Conservation (phyloP, 306 rosid species). For the Sechiopsis laciniata region DNA sequence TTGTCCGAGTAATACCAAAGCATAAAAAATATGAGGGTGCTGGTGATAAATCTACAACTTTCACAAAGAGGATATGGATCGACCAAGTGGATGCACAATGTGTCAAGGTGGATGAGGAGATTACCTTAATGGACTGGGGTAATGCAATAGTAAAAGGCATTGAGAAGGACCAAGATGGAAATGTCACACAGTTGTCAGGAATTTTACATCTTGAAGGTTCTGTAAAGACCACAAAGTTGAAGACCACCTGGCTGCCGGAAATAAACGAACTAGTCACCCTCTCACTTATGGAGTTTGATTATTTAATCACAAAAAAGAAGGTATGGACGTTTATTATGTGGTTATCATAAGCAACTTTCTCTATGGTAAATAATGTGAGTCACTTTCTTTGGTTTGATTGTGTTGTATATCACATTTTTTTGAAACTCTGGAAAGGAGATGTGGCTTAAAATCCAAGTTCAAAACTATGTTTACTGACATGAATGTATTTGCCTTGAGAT, state of each 20-base stretch:
- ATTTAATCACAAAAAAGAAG: slow-evolving; percentile 88
- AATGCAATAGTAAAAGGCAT: slow-evolving; percentile 70
- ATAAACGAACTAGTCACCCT: slow-evolving; percentile 61
- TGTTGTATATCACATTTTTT: neutral
- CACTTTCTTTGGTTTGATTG: slow-evolving; percentile 13
- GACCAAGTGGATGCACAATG: slow-evolving; percentile 66
- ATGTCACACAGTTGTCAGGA: slow-evolving; percentile 52
- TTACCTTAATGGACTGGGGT: slow-evolving; percentile 93
- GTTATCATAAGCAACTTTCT: slow-evolving; percentile 5
- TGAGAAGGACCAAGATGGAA: slow-evolving; percentile 63
- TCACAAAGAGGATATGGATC: slow-evolving; percentile 58
- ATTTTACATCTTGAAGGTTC: slow-evolving; percentile 89
- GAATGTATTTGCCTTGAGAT: neutral
- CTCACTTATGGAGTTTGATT: slow-evolving; percentile 71
- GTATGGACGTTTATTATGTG: slow-evolving; percentile 35
- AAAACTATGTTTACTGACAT: slow-evolving; percentile 1
- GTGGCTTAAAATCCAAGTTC: slow-evolving; percentile 6
- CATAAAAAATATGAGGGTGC: slow-evolving; percentile 88
- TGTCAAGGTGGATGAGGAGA: slow-evolving; percentile 64
- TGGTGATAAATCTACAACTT: slow-evolving; percentile 75
- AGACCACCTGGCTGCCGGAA: slow-evolving; percentile 90
- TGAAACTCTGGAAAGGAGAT: neutral
- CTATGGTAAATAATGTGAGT: slow-evolving; percentile 4
- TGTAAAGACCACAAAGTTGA: slow-evolving; percentile 69
- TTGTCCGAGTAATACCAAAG: slow-evolving; percentile 66